phyloP scores from a whole-genome alignment of 495 filamentous ascomycete species.

The Ramalina peruviana region DNA sequence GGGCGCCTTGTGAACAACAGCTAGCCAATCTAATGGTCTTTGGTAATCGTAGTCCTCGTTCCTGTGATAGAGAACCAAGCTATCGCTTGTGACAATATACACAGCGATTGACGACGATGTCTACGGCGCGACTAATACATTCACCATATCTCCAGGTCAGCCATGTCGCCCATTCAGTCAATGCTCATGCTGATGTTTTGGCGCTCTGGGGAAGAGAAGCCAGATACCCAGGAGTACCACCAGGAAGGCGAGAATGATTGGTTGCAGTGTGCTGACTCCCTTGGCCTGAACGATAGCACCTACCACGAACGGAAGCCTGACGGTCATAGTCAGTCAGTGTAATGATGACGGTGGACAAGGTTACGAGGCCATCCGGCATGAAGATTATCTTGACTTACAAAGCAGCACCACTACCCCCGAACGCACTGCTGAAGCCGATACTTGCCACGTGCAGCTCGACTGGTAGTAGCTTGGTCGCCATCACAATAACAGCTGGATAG shows the following conservation, averaged over 20 bases:
- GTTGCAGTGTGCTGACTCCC: constrained; percentile 68
- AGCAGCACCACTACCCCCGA: constrained; percentile 67
- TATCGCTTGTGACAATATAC: no score
- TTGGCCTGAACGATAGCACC: constrained; percentile 70
- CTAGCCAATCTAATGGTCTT: no score
- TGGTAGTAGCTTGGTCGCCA: constrained; percentile 70
- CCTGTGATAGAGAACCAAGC: no score
- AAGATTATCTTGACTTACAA: constrained; percentile 3
- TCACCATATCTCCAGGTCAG: no score
- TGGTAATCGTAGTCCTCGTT: no score
- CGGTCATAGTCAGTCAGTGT: not conserved
- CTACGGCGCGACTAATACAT: no score
- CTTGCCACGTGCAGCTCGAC: constrained; percentile 63
- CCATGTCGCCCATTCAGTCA: not conserved
- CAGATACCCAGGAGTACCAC: constrained; percentile 43
- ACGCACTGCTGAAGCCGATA: constrained; percentile 71
- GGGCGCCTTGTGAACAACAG: no score
- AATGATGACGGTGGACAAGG: not conserved
- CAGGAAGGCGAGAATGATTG: constrained; percentile 56
- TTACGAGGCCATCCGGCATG: not conserved
- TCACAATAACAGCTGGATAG: constrained; percentile 65
- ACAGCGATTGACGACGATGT: no score
- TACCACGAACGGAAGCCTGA: constrained; percentile 66
- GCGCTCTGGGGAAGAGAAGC: constrained; percentile 27
- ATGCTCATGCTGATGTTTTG: constrained; percentile 9